These are phyloP conservation scores for Podochytrium sp. DNA, from an alignment of 192 early-diverging fungal species.

Conservation along the genomic window DNA sequence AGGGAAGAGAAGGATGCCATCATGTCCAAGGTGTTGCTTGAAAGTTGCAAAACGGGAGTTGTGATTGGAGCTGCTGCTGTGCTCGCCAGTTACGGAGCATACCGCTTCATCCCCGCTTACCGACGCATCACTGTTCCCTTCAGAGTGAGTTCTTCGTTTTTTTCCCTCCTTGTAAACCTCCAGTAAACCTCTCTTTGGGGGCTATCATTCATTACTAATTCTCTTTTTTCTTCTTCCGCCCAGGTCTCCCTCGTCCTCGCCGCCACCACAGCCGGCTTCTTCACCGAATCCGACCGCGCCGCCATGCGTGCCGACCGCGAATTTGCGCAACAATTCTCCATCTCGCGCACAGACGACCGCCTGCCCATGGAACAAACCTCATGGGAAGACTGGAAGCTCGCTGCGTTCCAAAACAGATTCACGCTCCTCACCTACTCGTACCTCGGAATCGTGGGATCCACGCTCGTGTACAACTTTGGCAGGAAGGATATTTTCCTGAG, in stretches of 20 bases:
- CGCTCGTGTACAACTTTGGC: conserved; percentile 8
- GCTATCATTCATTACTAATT: neutral
- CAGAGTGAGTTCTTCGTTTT: conserved; percentile 4
- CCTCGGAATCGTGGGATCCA: conserved; percentile 4
- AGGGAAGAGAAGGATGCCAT: conserved; percentile 16
- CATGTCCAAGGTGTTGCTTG: conserved; percentile 14
- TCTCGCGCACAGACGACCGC: conserved; percentile 28
- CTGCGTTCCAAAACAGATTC: conserved; percentile 14
- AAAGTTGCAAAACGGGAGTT: conserved; percentile 7
- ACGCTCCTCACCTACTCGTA: neutral
- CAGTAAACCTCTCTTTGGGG: neutral
- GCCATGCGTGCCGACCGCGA: conserved; percentile 40
- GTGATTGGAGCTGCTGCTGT: neutral
- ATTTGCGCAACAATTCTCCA: conserved; percentile 32
- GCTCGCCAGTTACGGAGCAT: conserved; percentile 4
- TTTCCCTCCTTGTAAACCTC: neutral
- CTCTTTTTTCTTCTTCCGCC: neutral
- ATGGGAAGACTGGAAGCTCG: neutral
- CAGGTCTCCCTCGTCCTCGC: conserved; percentile 19
- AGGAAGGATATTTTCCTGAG: conserved; percentile 9
- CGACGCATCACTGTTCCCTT: conserved; percentile 30
- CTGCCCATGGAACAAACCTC: neutral
- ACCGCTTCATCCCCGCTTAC: conserved; percentile 27
- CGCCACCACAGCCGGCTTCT: conserved; percentile 36
- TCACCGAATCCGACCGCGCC: conserved; percentile 34